Evolutionary conservation across 2,329 filamentous ascomycete genomes (phyloP), one percentile per base, ranked within the genome.

Genomic region (Xylaria sp.): DNA sequence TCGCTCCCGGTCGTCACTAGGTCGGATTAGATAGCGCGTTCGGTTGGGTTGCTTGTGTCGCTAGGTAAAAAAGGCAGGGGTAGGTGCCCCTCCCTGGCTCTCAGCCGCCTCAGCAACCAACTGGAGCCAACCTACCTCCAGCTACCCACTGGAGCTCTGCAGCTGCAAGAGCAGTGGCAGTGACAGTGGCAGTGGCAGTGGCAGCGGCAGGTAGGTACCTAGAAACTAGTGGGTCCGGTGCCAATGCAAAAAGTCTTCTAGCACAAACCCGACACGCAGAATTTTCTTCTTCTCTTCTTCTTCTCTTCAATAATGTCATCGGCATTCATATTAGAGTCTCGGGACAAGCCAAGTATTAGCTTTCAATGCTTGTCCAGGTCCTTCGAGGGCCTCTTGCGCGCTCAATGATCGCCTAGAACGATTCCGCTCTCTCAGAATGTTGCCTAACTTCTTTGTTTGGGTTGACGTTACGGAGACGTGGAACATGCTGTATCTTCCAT

Each of bases 291-390:
- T 69, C 69, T 72, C 69, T 72, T 72, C 73, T 76, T 76, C 79
- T 76, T 75, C 72, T 74, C 74, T 77, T 78, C 76, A 81, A 80
- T 44, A 93, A 90, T 91, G 87, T 91, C 85, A 84, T 80, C 72
- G 86, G 88, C 91, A 88, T 89, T 88, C 85, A 90, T 90, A 90
- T 93, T 97, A 97, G 94, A 99, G 94, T 99, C 94, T 95, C 93
- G 92, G 89, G 89, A 86, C 86, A 90, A 86, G 89, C 85, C 74
- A 72, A 68, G 62, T 63, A 61, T 54, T 63, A 65, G n/a, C 70
- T 68, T 72, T 92, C 90, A 91, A 83, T 97, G 84, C 89, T 91
- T 92, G 86, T 90, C 91, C 90, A 95, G 91, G 84, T 88, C 84
- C 86, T 81, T 74, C 74, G 80, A 77, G 84, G 88, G 80, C 83